Percentiles rank a stretch among this genome's conserved stretches.
Evolutionary conservation across 2,329 filamentous ascomycete genomes (phyloP).

Genomic region (Alternaria viburni): DNA sequence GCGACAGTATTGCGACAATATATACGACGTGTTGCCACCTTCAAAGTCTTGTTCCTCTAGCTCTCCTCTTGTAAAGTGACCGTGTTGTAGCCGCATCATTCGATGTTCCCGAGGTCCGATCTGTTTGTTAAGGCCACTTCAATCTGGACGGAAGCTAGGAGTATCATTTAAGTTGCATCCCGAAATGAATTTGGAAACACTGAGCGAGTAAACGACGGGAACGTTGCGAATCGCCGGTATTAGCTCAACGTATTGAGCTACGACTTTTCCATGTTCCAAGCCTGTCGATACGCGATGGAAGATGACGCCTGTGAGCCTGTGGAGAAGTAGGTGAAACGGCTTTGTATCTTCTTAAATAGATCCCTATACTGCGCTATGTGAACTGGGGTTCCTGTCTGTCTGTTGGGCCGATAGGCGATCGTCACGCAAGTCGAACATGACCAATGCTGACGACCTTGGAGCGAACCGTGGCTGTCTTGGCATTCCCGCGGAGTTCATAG

Average conservation of each 20-base stretch:
- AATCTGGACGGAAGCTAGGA: not conserved
- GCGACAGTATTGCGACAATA: not conserved
- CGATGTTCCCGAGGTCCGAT: not conserved
- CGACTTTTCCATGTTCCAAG: not conserved
- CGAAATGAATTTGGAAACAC: not conserved
- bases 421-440: not conserved
- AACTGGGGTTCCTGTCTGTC: not conserved
- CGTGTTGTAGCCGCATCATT: not conserved
- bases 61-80: not conserved
- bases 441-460: not conserved
- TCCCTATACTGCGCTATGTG: not conserved
- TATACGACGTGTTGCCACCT: not conserved
- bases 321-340: not conserved
- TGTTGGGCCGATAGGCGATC: not conserved
- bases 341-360: not conserved
- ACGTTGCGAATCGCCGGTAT: not conserved
- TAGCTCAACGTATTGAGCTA: not conserved
- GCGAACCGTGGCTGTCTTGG: constrained; percentile 9
- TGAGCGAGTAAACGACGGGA: not conserved
- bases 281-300: not conserved
- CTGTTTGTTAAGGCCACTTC: not conserved
- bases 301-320: not conserved
- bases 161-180: not conserved
- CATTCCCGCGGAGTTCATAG: constrained; percentile 21
- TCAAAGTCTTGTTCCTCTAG: not conserved